These are phyloP conservation scores for Fraxinus xanthoxyloides DNA, from an alignment of 305 asterid genomes.

Conservation along the genomic window DNA sequence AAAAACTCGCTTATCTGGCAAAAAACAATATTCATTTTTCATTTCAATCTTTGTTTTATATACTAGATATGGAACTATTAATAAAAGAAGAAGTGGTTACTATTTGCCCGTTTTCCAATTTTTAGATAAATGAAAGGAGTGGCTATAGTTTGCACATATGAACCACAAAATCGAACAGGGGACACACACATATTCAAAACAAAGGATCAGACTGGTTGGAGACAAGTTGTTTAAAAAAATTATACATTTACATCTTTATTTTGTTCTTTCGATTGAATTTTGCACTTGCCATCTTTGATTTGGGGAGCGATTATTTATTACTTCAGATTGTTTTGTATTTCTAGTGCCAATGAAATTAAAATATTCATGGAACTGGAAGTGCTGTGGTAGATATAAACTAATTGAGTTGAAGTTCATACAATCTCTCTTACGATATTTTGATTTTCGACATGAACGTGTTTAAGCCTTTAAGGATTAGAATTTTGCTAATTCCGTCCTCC, in stretches of 20 bases:
- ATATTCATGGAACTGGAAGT: background rate
- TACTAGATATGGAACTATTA: background rate
- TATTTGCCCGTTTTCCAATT: background rate
- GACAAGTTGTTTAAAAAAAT: background rate
- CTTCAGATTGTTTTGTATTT: background rate
- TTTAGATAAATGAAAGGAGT: background rate
- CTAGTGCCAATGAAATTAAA: background rate
- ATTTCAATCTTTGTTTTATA: background rate
- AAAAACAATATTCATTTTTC: background rate
- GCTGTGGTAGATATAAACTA: background rate
- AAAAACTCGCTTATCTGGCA: background rate
- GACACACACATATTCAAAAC: background rate
- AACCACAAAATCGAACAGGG: background rate
- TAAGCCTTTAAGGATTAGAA: background rate
- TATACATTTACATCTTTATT: background rate
- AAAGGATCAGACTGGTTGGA: background rate
- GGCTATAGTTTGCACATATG: background rate
- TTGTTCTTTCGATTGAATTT: background rate
- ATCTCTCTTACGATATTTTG: background rate
- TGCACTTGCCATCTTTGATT: background rate
- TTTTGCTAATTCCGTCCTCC: background rate
- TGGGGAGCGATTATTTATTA: background rate
- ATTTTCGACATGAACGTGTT: background rate
- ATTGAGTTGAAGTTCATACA: background rate
- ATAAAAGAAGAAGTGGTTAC: background rate